A percentile compares a stretch with the other conserved stretches of the same genome.
Conservation (phyloP, 495 filamentous ascomycete species). For the Penicillium mononematosum region DNA sequence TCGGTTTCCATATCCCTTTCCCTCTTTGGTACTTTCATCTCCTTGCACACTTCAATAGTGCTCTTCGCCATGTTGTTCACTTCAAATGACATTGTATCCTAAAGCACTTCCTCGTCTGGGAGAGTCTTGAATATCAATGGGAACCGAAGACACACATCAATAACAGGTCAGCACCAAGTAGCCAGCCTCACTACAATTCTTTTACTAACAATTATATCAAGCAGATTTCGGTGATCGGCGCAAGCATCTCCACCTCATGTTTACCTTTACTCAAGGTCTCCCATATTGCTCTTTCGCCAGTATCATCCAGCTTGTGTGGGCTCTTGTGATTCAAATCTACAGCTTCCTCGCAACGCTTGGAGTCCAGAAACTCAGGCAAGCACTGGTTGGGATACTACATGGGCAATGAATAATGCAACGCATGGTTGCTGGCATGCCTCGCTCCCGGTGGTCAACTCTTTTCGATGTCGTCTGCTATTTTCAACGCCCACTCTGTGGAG, state of each 20-base stretch:
- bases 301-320: neutral
- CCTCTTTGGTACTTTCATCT: neutral
- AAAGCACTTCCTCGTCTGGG: no score
- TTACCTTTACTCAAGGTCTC: neutral
- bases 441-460: no score
- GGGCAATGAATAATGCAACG: no score
- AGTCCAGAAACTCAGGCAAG: neutral
- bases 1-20: neutral
- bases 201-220: neutral
- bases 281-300: neutral
- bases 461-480: no score
- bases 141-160: neutral
- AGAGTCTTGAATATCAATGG: neutral
- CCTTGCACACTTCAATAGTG: neutral
- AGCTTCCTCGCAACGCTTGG: neutral
- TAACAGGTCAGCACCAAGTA: neutral
- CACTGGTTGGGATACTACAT: no score
- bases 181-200: neutral
- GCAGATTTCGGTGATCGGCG: neutral
- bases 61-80: no score
- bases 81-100: no score
- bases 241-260: neutral
- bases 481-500: no score
- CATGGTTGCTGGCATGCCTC: no score
- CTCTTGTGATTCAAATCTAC: neutral